Evolutionary conservation across 1,139 yeast genomes (phyloP).

Genomic region (Suhomyces maxii): DNA sequence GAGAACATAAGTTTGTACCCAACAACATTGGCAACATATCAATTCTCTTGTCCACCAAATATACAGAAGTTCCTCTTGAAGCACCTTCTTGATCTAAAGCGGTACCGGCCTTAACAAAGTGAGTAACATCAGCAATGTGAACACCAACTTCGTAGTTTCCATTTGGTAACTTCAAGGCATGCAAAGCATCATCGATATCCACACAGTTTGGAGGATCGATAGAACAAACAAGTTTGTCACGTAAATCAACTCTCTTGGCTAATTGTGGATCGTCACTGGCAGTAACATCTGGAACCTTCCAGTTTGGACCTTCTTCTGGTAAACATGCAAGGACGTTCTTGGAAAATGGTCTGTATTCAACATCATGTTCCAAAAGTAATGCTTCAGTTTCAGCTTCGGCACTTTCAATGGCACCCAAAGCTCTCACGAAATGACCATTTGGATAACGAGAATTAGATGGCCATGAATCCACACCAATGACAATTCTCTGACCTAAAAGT

Average conservation of each 20-base stretch:
- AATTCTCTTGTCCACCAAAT: slow-evolving; percentile 96
- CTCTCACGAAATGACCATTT: slow-evolving; percentile 90
- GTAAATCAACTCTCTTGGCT: slow-evolving; percentile 72
- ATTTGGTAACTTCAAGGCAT: slow-evolving; percentile 79
- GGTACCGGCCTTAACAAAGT: slow-evolving; percentile 91
- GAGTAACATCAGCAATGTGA: slow-evolving; percentile 98
- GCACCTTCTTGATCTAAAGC: slow-evolving; percentile 96
- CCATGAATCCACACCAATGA: slow-evolving; percentile 93
- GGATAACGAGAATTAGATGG: slow-evolving; percentile 81
- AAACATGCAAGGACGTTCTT: slow-evolving; percentile 89
- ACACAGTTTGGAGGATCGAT: slow-evolving; percentile 99
- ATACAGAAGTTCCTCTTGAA: slow-evolving; percentile 94
- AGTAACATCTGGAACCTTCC: slow-evolving; percentile 78
- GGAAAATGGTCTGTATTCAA: slow-evolving; percentile 93
- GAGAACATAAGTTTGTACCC: slow-evolving; percentile 94
- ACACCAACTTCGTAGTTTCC: slow-evolving; percentile 98
- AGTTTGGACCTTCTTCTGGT: slow-evolving; percentile 88
- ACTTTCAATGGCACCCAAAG: slow-evolving; percentile 86
- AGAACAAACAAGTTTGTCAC: slow-evolving; percentile 88
- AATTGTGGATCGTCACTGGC: slow-evolving; percentile 61
- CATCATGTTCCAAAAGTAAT: slow-evolving; percentile 87
- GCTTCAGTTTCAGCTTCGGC: slow-evolving; percentile 98
- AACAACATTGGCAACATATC: slow-evolving; percentile 97
- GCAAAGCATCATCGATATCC: slow-evolving; percentile 98
- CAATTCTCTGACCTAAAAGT: slow-evolving; percentile 82